Percentiles rank a stretch among this genome's conserved stretches.
Evolutionary conservation across 2,329 filamentous ascomycete species (phyloP).

Genomic region (Huntiella savannae): DNA sequence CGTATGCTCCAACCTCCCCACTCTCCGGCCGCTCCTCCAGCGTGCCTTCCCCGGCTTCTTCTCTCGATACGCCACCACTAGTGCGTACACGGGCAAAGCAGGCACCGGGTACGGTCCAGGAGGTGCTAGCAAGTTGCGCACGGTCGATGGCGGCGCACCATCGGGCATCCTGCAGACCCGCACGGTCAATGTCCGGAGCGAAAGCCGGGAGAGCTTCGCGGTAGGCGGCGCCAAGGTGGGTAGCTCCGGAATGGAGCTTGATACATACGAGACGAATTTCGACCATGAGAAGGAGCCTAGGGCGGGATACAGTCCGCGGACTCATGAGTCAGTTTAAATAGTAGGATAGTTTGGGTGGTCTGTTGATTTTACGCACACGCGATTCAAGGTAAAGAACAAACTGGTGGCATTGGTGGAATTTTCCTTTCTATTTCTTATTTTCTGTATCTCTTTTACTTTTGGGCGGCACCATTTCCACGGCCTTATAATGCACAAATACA

Average conservation of each 20-base stretch:
- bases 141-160: not conserved
- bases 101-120: constrained; percentile 2
- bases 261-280: constrained; percentile 4
- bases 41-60: constrained; percentile 6
- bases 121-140: not conserved
- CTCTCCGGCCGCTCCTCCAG: constrained; percentile 18
- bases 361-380: too few relatives aligned
- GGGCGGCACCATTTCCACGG: too few relatives aligned
- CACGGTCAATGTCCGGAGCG: constrained; percentile 6
- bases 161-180: constrained; percentile 6
- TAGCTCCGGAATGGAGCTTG: constrained; percentile 3
- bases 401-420: too few relatives aligned
- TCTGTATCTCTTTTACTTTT: too few relatives aligned
- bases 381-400: too few relatives aligned
- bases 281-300: not conserved
- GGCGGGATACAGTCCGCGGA: too few relatives aligned
- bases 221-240: not conserved
- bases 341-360: too few relatives aligned
- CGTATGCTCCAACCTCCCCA: constrained; percentile 22
- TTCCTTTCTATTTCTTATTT: too few relatives aligned
- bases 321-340: too few relatives aligned
- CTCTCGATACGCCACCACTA: constrained; percentile 2
- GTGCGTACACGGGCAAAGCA: constrained; percentile 1
- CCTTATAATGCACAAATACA: too few relatives aligned
- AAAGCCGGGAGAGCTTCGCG: constrained; percentile 8